These are phyloP conservation scores for Avena sativa DNA, from an alignment of 176 grass and related monocot species.

Conservation along the genomic window DNA sequence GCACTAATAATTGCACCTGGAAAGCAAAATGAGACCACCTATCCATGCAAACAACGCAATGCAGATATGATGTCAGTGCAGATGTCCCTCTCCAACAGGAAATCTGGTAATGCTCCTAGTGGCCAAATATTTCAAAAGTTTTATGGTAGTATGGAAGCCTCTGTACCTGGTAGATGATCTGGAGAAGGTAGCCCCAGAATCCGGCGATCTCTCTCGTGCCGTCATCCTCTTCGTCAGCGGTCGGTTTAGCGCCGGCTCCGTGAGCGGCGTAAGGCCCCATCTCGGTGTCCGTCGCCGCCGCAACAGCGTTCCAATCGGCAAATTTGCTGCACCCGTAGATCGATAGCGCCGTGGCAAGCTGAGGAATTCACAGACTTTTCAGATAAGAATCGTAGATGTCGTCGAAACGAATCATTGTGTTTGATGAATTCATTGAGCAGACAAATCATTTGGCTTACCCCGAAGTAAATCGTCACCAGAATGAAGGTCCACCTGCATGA, in stretches of 20 bases:
- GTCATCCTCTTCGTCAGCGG: not conserved
- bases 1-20: slow-evolving; percentile 57
- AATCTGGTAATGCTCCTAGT: slow-evolving; percentile 34
- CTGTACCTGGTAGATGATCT: slow-evolving; percentile 89
- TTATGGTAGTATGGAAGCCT: slow-evolving; percentile 41
- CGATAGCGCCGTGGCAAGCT: slow-evolving; percentile 77
- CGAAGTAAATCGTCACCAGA: slow-evolving; percentile 91
- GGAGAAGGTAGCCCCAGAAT: slow-evolving; percentile 89
- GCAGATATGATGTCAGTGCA: slow-evolving; percentile 30
- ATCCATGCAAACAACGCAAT: slow-evolving; percentile 38
- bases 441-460: slow-evolving; percentile 67
- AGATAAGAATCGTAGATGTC: slow-evolving; percentile 27
- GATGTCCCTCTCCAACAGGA: slow-evolving; percentile 42
- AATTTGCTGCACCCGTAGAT: slow-evolving; percentile 84
- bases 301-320: slow-evolving; percentile 17
- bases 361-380: slow-evolving; percentile 39
- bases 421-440: slow-evolving; percentile 15
- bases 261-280: slow-evolving; percentile 40
- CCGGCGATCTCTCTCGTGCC: slow-evolving; percentile 60
- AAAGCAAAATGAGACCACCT: slow-evolving; percentile 47
- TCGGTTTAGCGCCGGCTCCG: slow-evolving; percentile 30
- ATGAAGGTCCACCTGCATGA: slow-evolving; percentile 90
- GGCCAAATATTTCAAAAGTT: slow-evolving; percentile 38
- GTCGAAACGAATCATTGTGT: slow-evolving; percentile 28
- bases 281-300: slow-evolving; percentile 54